Base-by-base conservation (phyloP, 805 yeast species). In the Ogataea nakhonphanomensis region DNA sequence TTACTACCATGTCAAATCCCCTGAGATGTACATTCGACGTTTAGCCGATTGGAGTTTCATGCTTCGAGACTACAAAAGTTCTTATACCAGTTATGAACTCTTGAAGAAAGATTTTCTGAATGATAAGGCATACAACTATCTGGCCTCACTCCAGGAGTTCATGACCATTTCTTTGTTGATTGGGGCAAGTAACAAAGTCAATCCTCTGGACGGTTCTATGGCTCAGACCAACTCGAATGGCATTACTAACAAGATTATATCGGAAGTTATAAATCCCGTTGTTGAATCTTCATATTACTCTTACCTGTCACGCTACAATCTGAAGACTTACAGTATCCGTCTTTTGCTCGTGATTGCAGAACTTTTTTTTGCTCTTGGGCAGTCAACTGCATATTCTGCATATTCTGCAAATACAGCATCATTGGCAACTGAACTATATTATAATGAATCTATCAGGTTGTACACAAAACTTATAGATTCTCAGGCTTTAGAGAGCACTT, bases 11-110 rank as follows among this genome's bases (percentile, higher is more conserved):
- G 75, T 78, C 8, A 67, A 74, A 2, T 69, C 88, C 0, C 73
- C 81, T 1, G 96, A 88, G 51, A 84, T 86, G 56, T 70, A 77
- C 30, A 70, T 89, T 21, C 69, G 98, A 36, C 83, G 84, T 55
- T 66, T 91, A 21, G 98, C 95, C 0, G 99, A 93, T 59, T 87
- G 95, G 87, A 79, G 89, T 6, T 79, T 91, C 54, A 86, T 93
- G 79, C 64, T 90, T n/a, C 76, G 89, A 26, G 96, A 93, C 65
- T 91, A 84, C 69, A 81, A 81, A 58, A 79, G 78, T 43, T 93
- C 97, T 3, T 82, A 84, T 54, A 69, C 84, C 1, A 84, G 88
- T 1, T 91, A 91, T 58, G 98, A 91, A 44, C 59, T 86, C 36
- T 71, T 88, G 27, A 81, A 82, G 44, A 82, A 84, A 53, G 96